Evolutionary conservation across 2,329 filamentous ascomycete genomes (phyloP).

Genomic region (Monilinia vaccinii-corymbosi): DNA sequence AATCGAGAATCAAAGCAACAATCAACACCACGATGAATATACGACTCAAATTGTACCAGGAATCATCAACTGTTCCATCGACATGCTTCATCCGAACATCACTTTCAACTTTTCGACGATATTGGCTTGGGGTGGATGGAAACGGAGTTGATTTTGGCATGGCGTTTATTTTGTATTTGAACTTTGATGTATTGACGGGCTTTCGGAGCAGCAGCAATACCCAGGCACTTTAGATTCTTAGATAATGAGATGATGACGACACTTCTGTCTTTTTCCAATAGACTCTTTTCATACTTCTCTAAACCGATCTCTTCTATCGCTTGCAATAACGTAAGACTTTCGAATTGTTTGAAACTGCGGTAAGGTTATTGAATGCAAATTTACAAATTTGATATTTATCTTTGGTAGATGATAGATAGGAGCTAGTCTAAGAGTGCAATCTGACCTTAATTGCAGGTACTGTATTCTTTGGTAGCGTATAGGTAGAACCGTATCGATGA

Average conservation of each 20-base stretch:
- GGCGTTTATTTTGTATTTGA: not conserved
- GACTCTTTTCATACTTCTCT: not conserved
- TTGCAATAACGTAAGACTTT: not conserved
- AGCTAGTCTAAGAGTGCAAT: too few species aligned
- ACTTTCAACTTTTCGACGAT: not conserved
- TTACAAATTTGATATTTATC: not conserved
- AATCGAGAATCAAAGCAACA: not conserved
- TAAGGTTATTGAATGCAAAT: not conserved
- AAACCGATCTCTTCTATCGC: not conserved
- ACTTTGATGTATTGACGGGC: not conserved
- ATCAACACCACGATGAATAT: not conserved
- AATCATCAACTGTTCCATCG: not conserved
- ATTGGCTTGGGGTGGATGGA: not conserved
- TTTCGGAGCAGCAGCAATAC: slow-evolving; percentile 1
- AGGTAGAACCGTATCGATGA: too few species aligned
- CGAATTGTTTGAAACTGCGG: not conserved
- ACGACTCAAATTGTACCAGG: not conserved
- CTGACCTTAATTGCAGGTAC: too few species aligned
- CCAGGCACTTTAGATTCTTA: not conserved
- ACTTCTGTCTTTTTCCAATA: not conserved
- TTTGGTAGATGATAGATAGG: too few species aligned
- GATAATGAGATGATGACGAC: not conserved
- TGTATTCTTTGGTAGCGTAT: too few species aligned
- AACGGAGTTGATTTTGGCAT: not conserved
- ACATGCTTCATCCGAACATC: not conserved